Percentiles rank a stretch among this genome's conserved stretches.
Evolutionary conservation across 2,329 filamentous ascomycete genomes (phyloP).

Genomic region (Monosporascus sp.): DNA sequence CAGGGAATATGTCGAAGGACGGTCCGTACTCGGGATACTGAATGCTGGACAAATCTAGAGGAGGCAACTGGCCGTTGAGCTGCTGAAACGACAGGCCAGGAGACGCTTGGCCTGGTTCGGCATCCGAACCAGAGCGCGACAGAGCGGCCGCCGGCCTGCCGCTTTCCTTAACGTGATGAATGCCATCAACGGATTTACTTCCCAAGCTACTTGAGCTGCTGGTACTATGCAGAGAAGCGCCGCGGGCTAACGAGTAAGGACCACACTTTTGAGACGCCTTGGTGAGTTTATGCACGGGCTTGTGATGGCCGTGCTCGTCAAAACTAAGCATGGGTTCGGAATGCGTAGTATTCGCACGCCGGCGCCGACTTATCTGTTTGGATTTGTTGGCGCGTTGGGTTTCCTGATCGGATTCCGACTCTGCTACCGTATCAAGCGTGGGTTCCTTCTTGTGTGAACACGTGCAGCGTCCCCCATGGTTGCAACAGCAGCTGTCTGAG

Average conservation of each 20-base stretch:
- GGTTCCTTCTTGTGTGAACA: conserved; percentile 60
- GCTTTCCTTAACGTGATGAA: conserved; percentile 32
- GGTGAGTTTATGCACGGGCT: conserved; percentile 55
- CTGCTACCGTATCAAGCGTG: conserved; percentile 57
- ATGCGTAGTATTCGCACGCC: conserved; percentile 57
- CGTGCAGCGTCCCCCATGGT: conserved; percentile 62
- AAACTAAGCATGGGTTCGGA: conserved; percentile 55
- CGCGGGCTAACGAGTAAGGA: conserved; percentile 55
- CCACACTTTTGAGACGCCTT: conserved; percentile 57
- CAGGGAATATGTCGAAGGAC: conserved; percentile 49
- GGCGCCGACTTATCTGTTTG: conserved; percentile 42
- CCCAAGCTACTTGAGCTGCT: conserved; percentile 37
- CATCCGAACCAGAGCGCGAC: conserved; percentile 33
- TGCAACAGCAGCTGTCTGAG: conserved; percentile 63
- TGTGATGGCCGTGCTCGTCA: conserved; percentile 61
- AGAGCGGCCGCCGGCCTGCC: conserved; percentile 31
- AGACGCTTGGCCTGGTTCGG: conserved; percentile 58
- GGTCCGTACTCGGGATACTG: conserved; percentile 45
- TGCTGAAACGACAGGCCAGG: conserved; percentile 48
- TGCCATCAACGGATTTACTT: conserved; percentile 40
- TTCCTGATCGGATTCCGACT: conserved; percentile 55
- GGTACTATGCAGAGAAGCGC: conserved; percentile 52
- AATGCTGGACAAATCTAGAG: conserved; percentile 54
- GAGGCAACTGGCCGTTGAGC: conserved; percentile 48
- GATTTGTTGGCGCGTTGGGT: conserved; percentile 29